phyloP scores from a whole-genome alignment of 169 alveolate species.

The Plasmodium vinckei region DNA sequence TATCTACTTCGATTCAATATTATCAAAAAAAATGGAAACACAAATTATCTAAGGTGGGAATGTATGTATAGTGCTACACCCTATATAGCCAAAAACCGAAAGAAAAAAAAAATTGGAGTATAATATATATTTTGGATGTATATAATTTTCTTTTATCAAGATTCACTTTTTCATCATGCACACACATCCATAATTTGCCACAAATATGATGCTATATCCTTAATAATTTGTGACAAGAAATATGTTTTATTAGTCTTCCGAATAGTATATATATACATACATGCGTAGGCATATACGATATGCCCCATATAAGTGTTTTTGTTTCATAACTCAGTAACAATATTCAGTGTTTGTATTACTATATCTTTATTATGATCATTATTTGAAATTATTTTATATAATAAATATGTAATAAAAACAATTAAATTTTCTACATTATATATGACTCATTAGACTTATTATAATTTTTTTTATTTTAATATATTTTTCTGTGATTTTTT shows the following conservation, averaged over 20 bases:
- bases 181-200: too few species aligned
- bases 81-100: neutral
- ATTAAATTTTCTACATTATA: too few species aligned
- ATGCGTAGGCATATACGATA: neutral
- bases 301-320: neutral
- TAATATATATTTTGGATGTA: neutral
- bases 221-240: neutral
- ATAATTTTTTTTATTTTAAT: too few species aligned
- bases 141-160: too few species aligned
- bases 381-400: conserved; percentile 21
- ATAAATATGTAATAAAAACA: conserved; percentile 8
- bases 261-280: neutral
- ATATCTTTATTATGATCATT: neutral
- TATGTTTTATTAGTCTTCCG: neutral
- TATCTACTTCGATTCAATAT: conserved; percentile 54
- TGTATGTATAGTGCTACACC: neutral
- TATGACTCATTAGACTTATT: too few species aligned
- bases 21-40: conserved; percentile 55
- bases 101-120: neutral
- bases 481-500: too few species aligned
- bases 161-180: too few species aligned
- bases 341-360: conserved; percentile 17
- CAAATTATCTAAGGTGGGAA: conserved; percentile 27
- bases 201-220: too few species aligned
- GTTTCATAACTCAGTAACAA: neutral